Evolutionary conservation across 495 filamentous ascomycete genomes (phyloP).

Genomic region (Neurospora hispaniola): DNA sequence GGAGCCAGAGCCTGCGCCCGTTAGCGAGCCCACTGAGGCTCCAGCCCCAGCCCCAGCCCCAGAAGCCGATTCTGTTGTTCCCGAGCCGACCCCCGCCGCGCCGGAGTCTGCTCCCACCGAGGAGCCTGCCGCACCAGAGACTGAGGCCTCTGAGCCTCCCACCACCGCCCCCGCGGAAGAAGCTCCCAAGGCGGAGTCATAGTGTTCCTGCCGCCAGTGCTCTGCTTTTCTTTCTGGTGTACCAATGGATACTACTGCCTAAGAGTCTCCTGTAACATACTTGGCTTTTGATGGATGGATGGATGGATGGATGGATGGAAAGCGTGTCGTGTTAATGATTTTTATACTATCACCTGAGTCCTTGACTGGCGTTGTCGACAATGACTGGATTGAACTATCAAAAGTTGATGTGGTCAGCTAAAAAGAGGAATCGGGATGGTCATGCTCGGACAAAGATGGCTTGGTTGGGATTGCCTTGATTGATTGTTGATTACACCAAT

Average conservation of each 20-base stretch:
- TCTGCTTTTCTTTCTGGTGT: neutral
- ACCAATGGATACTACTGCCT: neutral
- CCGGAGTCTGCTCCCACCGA: neutral
- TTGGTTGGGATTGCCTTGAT: neutral
- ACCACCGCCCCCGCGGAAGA: neutral
- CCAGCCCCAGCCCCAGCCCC: neutral
- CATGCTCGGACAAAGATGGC: neutral
- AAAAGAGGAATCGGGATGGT: neutral
- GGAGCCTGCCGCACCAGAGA: neutral
- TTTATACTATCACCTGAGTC: neutral
- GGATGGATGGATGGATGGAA: neutral
- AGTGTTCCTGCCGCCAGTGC: neutral
- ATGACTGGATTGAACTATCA: too few species aligned
- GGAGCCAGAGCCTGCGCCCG: neutral
- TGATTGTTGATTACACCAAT: neutral
- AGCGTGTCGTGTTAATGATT: neutral
- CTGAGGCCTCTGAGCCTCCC: neutral
- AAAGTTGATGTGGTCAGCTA: neutral
- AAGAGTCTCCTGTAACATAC: neutral
- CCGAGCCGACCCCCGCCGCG: neutral
- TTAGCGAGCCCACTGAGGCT: neutral
- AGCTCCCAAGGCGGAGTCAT: neutral
- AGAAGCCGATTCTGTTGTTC: neutral
- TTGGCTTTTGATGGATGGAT: neutral
- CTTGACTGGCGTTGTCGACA: too few species aligned